Evolutionary conservation across 345 rosid species (phyloP), one percentile per base, ranked within the genome.

Genomic region (Syzygium jambos): DNA sequence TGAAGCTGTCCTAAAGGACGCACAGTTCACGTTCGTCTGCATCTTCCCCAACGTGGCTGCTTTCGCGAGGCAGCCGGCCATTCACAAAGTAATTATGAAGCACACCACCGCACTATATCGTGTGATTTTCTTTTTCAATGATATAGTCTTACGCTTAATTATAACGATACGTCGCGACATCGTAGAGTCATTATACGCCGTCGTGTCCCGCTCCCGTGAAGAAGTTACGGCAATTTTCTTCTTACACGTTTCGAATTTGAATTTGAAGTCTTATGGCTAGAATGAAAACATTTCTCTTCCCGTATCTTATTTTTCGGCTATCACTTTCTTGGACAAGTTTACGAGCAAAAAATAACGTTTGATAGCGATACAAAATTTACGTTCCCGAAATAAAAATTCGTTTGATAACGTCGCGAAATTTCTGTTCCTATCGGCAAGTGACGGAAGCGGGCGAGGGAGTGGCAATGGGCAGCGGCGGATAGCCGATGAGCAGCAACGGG

Each of bases 101-200:
- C 9, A 34, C 23, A 0, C 19, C 12, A 17, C 78, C 1, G 2
- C 12, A 17, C 78, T 4, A 2, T 8, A 4, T 34, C 46, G 17
- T n/a, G 27, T 13, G 13, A 61, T 61, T 61, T 52, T 61, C 6
- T 6, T 3, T 27, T 27, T 61, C 13, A 0, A n/a, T 3, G 34
- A 15, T 4, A n/a, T 4, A n/a, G 34, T n/a, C 34, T 61, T n/a
- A 1, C 0, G 0, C 30, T 27, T 0, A n/a, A 13, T 61, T 61
- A 61, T 61, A n/a, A n/a, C 19, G 4, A 61, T n/a, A 13, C 46
- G 46, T 7, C 46, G 21, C 21, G 7, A 53, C 78, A 4, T 30
- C 46, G 5, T 17, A 19, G 1, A 2, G 9, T 9, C 25, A 34
- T 73, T 73, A 11, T 0, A 30, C 6, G 19, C 27, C 46, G 7